Percentiles rank a stretch among this genome's conserved stretches.
Evolutionary conservation across 768 basidiomycete genomes (phyloP).

Genomic region (Mycena kentingensis): DNA sequence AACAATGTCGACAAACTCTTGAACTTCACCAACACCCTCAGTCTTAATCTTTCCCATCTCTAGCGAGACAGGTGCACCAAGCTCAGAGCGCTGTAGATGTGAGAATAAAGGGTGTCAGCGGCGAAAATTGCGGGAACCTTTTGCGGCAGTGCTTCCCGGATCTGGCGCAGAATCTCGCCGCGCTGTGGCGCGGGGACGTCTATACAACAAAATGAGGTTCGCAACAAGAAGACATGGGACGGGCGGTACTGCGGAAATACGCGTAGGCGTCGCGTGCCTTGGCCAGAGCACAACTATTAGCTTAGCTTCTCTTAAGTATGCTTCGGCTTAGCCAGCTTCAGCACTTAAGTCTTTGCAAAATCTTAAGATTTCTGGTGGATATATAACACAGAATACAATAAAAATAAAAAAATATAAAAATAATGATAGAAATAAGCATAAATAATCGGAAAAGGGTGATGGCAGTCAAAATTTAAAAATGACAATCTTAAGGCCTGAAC

Average conservation of each 20-base stretch:
- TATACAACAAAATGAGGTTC: slow-evolving; percentile 7
- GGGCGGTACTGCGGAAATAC: slow-evolving; percentile 55
- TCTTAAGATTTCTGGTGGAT: too few relatives aligned
- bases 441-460: too few relatives aligned
- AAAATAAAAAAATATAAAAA: too few relatives aligned
- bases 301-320: too few relatives aligned
- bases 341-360: too few relatives aligned
- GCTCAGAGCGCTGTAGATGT: slow-evolving; percentile 58
- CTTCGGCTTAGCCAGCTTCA: too few relatives aligned
- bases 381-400: too few relatives aligned
- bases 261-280: slow-evolving; percentile 75
- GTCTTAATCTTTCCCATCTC: slow-evolving; percentile 92
- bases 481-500: too few relatives aligned
- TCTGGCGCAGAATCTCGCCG: slow-evolving; percentile 87
- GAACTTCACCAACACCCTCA: slow-evolving; percentile 91
- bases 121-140: slow-evolving; percentile 53
- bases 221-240: not conserved
- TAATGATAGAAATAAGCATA: too few relatives aligned
- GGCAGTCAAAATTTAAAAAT: too few relatives aligned
- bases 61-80: slow-evolving; percentile 82
- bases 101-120: slow-evolving; percentile 19
- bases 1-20: slow-evolving; percentile 94
- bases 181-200: slow-evolving; percentile 82
- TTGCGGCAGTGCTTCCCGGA: slow-evolving; percentile 74
- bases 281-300: too few relatives aligned